Percentiles rank a stretch among this genome's conserved stretches.
phyloP scores from a whole-genome alignment of 768 basidiomycete species.

The Macrolepiota fuliginosa region DNA sequence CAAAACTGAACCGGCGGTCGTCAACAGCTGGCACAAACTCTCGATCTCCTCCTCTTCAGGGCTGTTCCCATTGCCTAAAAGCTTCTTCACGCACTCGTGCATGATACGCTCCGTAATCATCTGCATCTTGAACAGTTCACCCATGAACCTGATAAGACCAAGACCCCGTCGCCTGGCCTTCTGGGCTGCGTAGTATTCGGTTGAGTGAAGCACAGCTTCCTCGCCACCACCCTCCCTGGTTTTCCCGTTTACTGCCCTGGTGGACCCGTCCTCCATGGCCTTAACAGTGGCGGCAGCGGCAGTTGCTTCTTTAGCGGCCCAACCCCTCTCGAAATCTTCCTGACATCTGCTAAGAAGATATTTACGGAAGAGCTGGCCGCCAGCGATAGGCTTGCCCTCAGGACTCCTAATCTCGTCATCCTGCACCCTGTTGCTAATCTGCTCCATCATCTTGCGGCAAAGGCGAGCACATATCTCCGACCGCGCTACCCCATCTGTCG shows the following conservation, averaged over 20 bases:
- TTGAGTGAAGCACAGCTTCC: conserved; percentile 82
- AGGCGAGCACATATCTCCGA: conserved; percentile 97
- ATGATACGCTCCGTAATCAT: conserved; percentile 98
- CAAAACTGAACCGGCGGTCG: conserved; percentile 84
- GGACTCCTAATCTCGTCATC: conserved; percentile 81
- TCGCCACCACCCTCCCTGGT: conserved; percentile 45
- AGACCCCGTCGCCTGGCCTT: conserved; percentile 97
- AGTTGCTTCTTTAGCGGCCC: conserved; percentile 85
- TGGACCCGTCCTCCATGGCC: conserved; percentile 81
- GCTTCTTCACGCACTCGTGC: conserved; percentile 97
- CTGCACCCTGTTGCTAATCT: conserved; percentile 81
- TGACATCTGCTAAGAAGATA: conserved; percentile 96
- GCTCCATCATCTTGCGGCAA: conserved; percentile 95
- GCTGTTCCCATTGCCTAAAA: conserved; percentile 88
- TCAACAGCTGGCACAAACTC: conserved; percentile 88
- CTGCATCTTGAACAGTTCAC: conserved; percentile 97
- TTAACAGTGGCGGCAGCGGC: conserved; percentile 87
- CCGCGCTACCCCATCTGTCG: conserved; percentile 93
- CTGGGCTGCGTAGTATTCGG: conserved; percentile 94
- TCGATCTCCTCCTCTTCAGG: conserved; percentile 99
- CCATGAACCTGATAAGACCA: conserved; percentile 96
- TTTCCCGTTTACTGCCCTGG: conserved; percentile 64
- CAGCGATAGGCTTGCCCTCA: conserved; percentile 85
- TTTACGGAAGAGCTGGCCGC: conserved; percentile 94
- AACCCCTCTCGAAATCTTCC: conserved; percentile 96